Conservation (phyloP, 2,329 filamentous ascomycete species). For the Aureobasidium uvarum region DNA sequence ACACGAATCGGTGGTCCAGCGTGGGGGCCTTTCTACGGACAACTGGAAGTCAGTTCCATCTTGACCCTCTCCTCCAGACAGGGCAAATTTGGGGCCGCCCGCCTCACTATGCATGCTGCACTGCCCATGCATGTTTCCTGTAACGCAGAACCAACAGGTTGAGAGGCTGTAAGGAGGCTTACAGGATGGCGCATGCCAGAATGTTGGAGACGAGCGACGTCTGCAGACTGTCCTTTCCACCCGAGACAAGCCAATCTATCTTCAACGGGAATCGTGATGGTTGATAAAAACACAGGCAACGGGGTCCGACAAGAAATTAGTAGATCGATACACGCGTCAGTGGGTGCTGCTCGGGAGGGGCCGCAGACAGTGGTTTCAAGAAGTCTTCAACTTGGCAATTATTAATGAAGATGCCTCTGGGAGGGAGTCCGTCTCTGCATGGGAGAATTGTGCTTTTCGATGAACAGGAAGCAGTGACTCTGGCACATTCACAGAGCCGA, state of each 20-base stretch:
- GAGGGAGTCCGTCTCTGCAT: not conserved
- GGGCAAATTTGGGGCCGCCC: slow-evolving; percentile 13
- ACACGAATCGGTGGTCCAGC: not conserved
- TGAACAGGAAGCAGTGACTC: not conserved
- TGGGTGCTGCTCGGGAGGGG: slow-evolving; percentile 11
- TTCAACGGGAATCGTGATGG: slow-evolving; percentile 15
- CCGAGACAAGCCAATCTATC: slow-evolving; percentile 19
- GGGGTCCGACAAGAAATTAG: slow-evolving; percentile 12
- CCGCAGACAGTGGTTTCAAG: slow-evolving; percentile 17
- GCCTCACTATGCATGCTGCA: slow-evolving; percentile 21
- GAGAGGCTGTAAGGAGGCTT: slow-evolving; percentile 16
- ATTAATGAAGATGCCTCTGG: not conserved
- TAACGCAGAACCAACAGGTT: slow-evolving; percentile 13
- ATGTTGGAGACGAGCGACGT: slow-evolving; percentile 7
- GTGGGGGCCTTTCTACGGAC: slow-evolving; percentile 1
- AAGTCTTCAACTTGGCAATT: not conserved
- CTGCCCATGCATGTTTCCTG: slow-evolving; percentile 10
- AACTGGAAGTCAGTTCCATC: not conserved
- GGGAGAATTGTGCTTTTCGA: not conserved
- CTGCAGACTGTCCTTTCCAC: slow-evolving; percentile 6
- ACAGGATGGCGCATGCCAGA: slow-evolving; percentile 10
- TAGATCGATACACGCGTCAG: slow-evolving; percentile 8
- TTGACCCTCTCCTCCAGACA: not conserved
- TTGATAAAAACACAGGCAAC: slow-evolving; percentile 21
- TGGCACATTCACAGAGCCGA: not conserved